Conservation (phyloP, 352 stramenopile genomes). For the Phytophthora pisi region DNA sequence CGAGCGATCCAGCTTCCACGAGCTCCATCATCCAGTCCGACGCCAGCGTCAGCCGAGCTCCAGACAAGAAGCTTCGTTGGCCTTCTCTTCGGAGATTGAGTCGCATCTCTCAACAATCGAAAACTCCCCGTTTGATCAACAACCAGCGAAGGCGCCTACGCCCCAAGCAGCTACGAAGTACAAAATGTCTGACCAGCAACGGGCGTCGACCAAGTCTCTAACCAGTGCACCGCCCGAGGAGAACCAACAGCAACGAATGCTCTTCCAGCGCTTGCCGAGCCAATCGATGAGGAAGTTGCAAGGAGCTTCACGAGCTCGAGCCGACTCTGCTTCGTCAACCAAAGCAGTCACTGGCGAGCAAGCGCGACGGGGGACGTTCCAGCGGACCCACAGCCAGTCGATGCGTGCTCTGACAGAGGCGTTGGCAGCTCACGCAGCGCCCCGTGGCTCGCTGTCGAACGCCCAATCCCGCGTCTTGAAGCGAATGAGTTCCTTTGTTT, state of each 20-base stretch:
- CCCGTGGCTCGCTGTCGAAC: conserved; percentile 4
- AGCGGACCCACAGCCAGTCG: conserved; percentile 27
- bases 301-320: conserved; percentile 7
- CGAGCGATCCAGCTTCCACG: background rate
- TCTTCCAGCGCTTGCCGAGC: conserved; percentile 25
- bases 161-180: background rate
- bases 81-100: conserved; percentile 21
- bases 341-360: background rate
- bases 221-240: background rate
- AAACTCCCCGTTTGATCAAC: conserved; percentile 1
- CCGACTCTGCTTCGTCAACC: background rate
- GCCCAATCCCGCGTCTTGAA: conserved; percentile 21
- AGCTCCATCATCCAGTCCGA: background rate
- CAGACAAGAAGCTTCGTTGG: conserved; percentile 12
- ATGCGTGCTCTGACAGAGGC: conserved; percentile 21
- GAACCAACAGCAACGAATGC: conserved; percentile 1
- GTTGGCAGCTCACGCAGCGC: conserved; percentile 2
- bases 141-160: background rate
- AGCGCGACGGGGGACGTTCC: conserved; percentile 14
- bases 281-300: conserved; percentile 28
- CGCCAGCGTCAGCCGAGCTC: background rate
- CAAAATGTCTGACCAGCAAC: background rate
- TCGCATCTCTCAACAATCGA: conserved; percentile 3
- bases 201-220: background rate
- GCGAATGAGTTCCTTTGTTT: conserved; percentile 35